These are phyloP conservation scores for Laetiporus sulphureus DNA, from an alignment of 1,284 basidiomycete genomes.

Conservation along the genomic window DNA sequence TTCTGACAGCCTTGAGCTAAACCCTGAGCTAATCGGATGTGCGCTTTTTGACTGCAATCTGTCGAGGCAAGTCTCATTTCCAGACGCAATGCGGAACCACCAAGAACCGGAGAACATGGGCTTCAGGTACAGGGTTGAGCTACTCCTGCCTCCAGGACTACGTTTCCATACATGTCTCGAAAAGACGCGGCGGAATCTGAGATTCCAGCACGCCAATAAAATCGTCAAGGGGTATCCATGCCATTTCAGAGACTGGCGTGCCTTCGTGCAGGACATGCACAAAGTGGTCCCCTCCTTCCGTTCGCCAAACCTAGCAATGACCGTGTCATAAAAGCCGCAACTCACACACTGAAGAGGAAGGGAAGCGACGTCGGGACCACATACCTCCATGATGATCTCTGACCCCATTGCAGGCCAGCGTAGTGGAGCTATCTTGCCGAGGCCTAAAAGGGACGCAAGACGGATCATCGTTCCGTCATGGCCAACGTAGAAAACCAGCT, in stretches of 20 bases:
- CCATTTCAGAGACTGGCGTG: slow-evolving; percentile 30
- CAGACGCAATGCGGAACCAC: not conserved
- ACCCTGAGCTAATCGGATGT: not conserved
- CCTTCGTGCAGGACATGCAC: slow-evolving; percentile 45
- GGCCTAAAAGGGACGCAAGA: slow-evolving; percentile 39
- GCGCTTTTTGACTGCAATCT: not conserved
- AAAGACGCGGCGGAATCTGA: slow-evolving; percentile 34
- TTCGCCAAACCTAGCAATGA: slow-evolving; percentile 35
- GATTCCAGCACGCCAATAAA: slow-evolving; percentile 32
- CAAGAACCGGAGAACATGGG: not conserved
- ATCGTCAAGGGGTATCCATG: slow-evolving; percentile 31
- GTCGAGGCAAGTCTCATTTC: not conserved
- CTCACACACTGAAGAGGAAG: not conserved
- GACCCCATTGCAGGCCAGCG: slow-evolving; percentile 47
- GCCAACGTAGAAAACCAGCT: slow-evolving; percentile 39
- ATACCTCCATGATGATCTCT: slow-evolving; percentile 44
- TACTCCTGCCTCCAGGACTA: not conserved
- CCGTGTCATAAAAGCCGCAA: not conserved
- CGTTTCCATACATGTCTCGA: slow-evolving; percentile 19
- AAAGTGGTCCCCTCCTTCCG: slow-evolving; percentile 20
- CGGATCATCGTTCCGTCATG: slow-evolving; percentile 48
- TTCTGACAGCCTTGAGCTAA: not conserved
- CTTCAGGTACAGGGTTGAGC: too few species aligned
- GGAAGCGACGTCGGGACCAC: slow-evolving; percentile 9
- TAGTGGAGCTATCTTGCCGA: slow-evolving; percentile 30